Evolutionary conservation across 2,329 filamentous ascomycete species (phyloP).

Genomic region (Aspergillus arachidicola): DNA sequence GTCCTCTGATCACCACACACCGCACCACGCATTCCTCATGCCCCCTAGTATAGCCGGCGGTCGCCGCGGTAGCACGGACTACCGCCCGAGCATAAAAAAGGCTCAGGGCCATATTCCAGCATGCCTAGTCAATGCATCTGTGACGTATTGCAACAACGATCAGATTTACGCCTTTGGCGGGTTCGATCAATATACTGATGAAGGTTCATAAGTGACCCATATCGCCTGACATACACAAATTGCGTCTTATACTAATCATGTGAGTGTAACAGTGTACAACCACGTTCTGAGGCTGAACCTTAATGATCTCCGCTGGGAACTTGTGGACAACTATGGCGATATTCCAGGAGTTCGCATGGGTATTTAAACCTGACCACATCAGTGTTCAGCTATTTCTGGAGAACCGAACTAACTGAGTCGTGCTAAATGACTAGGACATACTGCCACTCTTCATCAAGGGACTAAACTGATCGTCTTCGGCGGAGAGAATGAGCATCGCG

Average conservation of each 20-base stretch:
- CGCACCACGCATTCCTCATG: slow-evolving; percentile 83
- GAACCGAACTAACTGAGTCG: not conserved
- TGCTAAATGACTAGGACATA: slow-evolving; percentile 67
- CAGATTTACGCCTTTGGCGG: slow-evolving; percentile 98
- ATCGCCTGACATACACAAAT: not conserved
- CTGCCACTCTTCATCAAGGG: slow-evolving; percentile 88
- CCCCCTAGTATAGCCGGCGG: slow-evolving; percentile 77
- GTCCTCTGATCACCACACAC: slow-evolving; percentile 48
- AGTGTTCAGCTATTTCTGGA: slow-evolving; percentile 13
- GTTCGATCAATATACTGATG: slow-evolving; percentile 98
- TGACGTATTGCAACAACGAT: slow-evolving; percentile 98
- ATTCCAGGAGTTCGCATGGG: slow-evolving; percentile 97
- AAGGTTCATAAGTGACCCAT: slow-evolving; percentile 55
- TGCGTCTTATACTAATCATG: slow-evolving; percentile 8
- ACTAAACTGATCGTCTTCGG: slow-evolving; percentile 97
- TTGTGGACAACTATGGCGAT: slow-evolving; percentile 98
- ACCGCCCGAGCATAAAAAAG: slow-evolving; percentile 80
- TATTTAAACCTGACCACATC: slow-evolving; percentile 44
- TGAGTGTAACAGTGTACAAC: slow-evolving; percentile 71
- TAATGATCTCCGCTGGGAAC: slow-evolving; percentile 83
- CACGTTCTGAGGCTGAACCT: slow-evolving; percentile 91
- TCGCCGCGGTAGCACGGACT: slow-evolving; percentile 65
- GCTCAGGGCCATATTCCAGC: slow-evolving; percentile 81
- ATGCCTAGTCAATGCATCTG: slow-evolving; percentile 95
- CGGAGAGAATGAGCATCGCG: slow-evolving; percentile 95